Evolutionary conservation across 495 filamentous ascomycete species (phyloP), one percentile per base, ranked within the genome.

Genomic region (Annulohypoxylon stygium): DNA sequence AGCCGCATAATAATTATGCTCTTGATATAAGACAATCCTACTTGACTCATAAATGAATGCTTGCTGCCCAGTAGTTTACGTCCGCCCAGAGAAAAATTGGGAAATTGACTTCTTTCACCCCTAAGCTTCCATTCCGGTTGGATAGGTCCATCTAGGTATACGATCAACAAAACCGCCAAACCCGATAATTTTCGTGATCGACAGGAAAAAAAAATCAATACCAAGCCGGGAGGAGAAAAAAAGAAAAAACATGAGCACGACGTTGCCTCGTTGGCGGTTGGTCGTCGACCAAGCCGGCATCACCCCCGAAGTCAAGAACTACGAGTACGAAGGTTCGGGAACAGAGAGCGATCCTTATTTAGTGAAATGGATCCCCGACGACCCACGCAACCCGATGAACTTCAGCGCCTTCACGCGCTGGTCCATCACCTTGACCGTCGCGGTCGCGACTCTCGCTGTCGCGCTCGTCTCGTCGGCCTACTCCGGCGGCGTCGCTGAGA

Each of bases 371-470:
- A 57, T 57, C 30, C 30, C 53, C 14, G 30, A 57, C 33, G 53
- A 57, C 53, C 53, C 53, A 30, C 53, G 53, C n/a, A 57, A 57
- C 33, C 53, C 53, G 30, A 57, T 57, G 53, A 57, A 57, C 53
- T 57, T 57, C 53, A 57, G 53, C 53, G 14, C n/a, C 3, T 37
- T 57, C 14, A 34, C 5, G n/a, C 30, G 33, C 6, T 57, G 53
- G 53, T 18, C 33, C 1, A 57, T 57, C 53, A 57, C 53, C 30
- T n/a, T 33, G 4, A 33, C 36, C 6, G 53, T 57, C n/a, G 53
- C 53, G 4, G 2, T 36, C 30, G 53, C 33, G 5, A 57, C 53
- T n/a, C 53, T 57, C 30, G 53, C 53, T 30, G 53, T 57, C 53
- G 53, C 53, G 3, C 53, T 57, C 53, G 53, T 57, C 30, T 57